Percentiles rank a stretch among this genome's conserved stretches.
Evolutionary conservation across 2,329 filamentous ascomycete genomes (phyloP).

Genomic region (Hawksworthiomyces lignivorus): DNA sequence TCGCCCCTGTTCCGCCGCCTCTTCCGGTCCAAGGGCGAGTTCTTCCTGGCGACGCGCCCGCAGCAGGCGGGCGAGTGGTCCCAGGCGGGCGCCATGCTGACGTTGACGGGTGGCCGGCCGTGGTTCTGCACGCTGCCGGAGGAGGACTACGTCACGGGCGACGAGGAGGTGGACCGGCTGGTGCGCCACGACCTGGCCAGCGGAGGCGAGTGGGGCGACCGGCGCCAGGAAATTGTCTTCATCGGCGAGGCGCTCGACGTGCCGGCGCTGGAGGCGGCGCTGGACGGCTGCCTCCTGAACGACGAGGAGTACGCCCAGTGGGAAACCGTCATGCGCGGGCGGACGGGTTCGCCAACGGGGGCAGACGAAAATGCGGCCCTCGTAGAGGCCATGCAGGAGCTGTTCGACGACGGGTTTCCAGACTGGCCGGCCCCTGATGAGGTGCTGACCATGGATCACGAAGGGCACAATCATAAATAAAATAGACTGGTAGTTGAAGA

Average conservation of each 20-base stretch:
- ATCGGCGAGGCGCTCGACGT: constrained; percentile 59
- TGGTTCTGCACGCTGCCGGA: constrained; percentile 55
- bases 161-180: constrained; percentile 39
- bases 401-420: constrained; percentile 15
- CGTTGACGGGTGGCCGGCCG: constrained; percentile 43
- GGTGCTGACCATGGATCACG: constrained; percentile 6
- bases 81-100: constrained; percentile 57
- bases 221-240: constrained; percentile 65
- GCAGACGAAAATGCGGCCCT: neutral
- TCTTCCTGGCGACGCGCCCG: constrained; percentile 52
- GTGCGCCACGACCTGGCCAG: constrained; percentile 42
- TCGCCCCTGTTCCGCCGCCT: constrained; percentile 45
- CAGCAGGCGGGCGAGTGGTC: constrained; percentile 52
- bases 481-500: too few species aligned
- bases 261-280: constrained; percentile 37
- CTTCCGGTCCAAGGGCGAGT: constrained; percentile 56
- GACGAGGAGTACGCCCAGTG: constrained; percentile 46
- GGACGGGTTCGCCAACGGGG: neutral
- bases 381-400: constrained; percentile 3
- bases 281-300: constrained; percentile 56
- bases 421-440: constrained; percentile 13
- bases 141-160: constrained; percentile 39
- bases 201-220: constrained; percentile 58
- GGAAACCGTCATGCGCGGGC: constrained; percentile 16
- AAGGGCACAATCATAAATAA: constrained; percentile 2